Evolutionary conservation across 2,329 filamentous ascomycete species (phyloP), one percentile per base, ranked within the genome.

Genomic region (Neobulgaria alba): DNA sequence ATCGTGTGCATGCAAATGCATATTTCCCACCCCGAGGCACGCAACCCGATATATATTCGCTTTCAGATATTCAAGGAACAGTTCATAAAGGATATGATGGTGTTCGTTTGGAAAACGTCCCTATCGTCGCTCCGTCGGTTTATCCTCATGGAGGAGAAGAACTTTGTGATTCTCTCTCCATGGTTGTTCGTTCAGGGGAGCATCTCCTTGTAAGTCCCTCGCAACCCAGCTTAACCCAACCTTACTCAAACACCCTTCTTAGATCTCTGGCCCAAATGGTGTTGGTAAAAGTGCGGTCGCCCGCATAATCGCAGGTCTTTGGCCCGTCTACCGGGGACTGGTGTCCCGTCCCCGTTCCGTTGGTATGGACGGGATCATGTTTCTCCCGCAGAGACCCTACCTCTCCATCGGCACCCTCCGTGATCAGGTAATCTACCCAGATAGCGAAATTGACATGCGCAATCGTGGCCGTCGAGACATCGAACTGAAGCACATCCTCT

Each of bases 391-490:
- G 61, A 75, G 90, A 12, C 88, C 90, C 0, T 96, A 96, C 57
- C 75, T 96, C 23, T 90, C 82, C 60, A 84, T 90, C 16, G 92
- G 92, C 26, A 96, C 92, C 1, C 71, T 96, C 8, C 82, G 92
- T 18, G 93, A 98, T 56, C 93, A 98, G 65, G 87, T 98, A 56
- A 95, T 96, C 58, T 98, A 98, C 54, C 92, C 92, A 0, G 88
- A 98, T 55, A 90, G 87, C 5, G 90, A 94, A 59, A 69, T 89
- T 31, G 92, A 98, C 56, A 96, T 98, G 92, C 81, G 79, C 20
- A 80, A 85, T 44, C 81, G 82, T 47, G 79, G 82, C 12, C 80
- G 82, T 53, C 77, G 75, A 2, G 92, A 98, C 59, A 69, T 77
- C 21, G 85, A 94, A 50, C 72, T 98, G 15, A 77, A 82, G 57